Percentiles rank a stretch among this genome's conserved stretches.
These are phyloP conservation scores for Pyrus hybrid DNA, from an alignment of 331 rosid genomes.

Conservation along the genomic window DNA sequence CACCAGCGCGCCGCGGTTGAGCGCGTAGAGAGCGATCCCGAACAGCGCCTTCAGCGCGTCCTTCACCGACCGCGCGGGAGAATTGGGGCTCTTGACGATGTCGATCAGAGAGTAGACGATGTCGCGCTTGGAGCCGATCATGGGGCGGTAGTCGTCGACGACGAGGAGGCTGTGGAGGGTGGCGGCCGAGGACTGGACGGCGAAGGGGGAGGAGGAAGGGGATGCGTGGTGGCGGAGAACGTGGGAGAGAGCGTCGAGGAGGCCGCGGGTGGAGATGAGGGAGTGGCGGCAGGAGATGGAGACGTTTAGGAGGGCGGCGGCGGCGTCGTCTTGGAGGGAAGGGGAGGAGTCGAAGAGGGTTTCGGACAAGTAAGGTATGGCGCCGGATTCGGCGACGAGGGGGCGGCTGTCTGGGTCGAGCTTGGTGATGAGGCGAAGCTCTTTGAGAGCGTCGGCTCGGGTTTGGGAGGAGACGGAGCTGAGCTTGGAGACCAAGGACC, in stretches of 20 bases:
- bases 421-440: conserved; percentile 66
- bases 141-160: conserved; percentile 51
- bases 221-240: conserved; percentile 46
- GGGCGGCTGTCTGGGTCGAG: conserved; percentile 61
- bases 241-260: conserved; percentile 79
- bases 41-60: conserved; percentile 85
- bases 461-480: conserved; percentile 72
- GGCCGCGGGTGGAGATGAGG: conserved; percentile 72
- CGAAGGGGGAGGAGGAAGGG: conserved; percentile 45
- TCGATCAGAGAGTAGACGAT: conserved; percentile 62
- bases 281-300: conserved; percentile 58
- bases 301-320: conserved; percentile 77
- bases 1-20: conserved; percentile 49
- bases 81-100: conserved; percentile 38
- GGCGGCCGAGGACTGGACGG: conserved; percentile 86
- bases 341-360: conserved; percentile 57
- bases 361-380: conserved; percentile 67
- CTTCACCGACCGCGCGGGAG: conserved; percentile 60
- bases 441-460: conserved; percentile 50
- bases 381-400: conserved; percentile 57
- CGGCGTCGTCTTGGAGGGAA: conserved; percentile 69
- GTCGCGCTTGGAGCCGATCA: conserved; percentile 81
- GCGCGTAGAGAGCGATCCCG: conserved; percentile 59
- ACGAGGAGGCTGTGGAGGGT: conserved; percentile 75
- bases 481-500: conserved; percentile 48